These are phyloP conservation scores for Astraeus odoratus DNA, from an alignment of 768 basidiomycete genomes.

Conservation along the genomic window DNA sequence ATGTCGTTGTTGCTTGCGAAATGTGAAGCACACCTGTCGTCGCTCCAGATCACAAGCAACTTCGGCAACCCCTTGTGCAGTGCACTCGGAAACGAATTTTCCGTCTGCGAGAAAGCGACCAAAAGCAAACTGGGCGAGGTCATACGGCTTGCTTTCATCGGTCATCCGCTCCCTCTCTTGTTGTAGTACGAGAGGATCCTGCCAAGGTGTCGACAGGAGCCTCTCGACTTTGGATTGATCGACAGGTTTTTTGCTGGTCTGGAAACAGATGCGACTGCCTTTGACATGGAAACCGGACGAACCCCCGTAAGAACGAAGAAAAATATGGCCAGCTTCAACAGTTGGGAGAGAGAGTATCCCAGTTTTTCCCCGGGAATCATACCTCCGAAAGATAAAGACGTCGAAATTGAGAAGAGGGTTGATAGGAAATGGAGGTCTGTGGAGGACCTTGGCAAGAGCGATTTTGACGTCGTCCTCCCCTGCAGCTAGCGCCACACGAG, in stretches of 20 bases:
- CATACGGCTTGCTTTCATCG: slow-evolving; percentile 14
- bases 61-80: slow-evolving; percentile 18
- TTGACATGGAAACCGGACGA: slow-evolving; percentile 20
- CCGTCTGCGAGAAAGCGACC: slow-evolving; percentile 31
- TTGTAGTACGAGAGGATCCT: slow-evolving; percentile 22
- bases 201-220: slow-evolving; percentile 22
- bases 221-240: slow-evolving; percentile 17
- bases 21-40: slow-evolving; percentile 24
- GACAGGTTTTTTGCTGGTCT: slow-evolving; percentile 15
- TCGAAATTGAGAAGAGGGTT: slow-evolving; percentile 28
- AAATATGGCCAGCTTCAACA: slow-evolving; percentile 12
- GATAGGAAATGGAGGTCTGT: slow-evolving; percentile 27
- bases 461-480: slow-evolving; percentile 25
- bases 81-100: slow-evolving; percentile 28
- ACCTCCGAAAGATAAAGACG: slow-evolving; percentile 21
- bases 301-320: slow-evolving; percentile 24
- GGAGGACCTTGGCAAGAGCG: slow-evolving; percentile 27
- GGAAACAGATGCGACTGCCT: slow-evolving; percentile 16
- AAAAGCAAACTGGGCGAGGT: slow-evolving; percentile 24
- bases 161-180: slow-evolving; percentile 19
- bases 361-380: slow-evolving; percentile 14
- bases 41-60: slow-evolving; percentile 33
- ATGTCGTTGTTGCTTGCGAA: slow-evolving; percentile 18
- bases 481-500: slow-evolving; percentile 21
- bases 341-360: slow-evolving; percentile 29